Evolutionary conservation across 768 basidiomycete genomes (phyloP).

Genomic region (Boletus vermiculosoides): DNA sequence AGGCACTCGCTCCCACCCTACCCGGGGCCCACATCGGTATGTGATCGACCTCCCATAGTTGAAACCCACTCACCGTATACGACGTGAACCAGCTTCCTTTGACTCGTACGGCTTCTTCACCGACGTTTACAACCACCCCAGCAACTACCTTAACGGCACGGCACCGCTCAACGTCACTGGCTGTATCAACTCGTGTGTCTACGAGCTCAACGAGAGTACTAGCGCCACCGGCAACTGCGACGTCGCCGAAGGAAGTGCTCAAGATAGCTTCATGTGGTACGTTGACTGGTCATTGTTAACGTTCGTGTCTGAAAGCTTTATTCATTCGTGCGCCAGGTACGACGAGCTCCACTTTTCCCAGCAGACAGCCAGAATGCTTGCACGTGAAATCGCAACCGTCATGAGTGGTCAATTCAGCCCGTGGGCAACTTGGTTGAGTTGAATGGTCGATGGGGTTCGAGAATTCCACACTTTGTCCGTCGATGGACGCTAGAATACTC

Average conservation of each 20-base stretch:
- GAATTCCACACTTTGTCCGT: background rate
- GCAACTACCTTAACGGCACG: slow-evolving; percentile 59
- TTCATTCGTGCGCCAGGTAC: slow-evolving; percentile 7
- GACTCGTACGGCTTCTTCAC: slow-evolving; percentile 60
- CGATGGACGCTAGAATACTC: background rate
- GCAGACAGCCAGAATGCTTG: slow-evolving; percentile 54
- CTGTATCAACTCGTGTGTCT: slow-evolving; percentile 48
- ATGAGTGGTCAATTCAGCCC: slow-evolving; percentile 42
- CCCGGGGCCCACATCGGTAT: slow-evolving; percentile 57
- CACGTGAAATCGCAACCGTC: slow-evolving; percentile 47
- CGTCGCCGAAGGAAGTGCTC: slow-evolving; percentile 35
- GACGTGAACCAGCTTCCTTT: slow-evolving; percentile 45
- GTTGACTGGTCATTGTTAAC: slow-evolving; percentile 11
- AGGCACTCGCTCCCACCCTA: slow-evolving; percentile 46
- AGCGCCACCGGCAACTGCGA: slow-evolving; percentile 33
- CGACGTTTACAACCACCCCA: slow-evolving; percentile 54
- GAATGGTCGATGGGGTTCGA: background rate
- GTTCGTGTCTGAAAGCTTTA: background rate
- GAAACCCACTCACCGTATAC: background rate
- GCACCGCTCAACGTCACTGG: slow-evolving; percentile 60
- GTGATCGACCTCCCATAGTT: background rate
- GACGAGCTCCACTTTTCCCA: slow-evolving; percentile 64
- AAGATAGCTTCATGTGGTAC: slow-evolving; percentile 62
- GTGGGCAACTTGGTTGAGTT: slow-evolving; percentile 55
- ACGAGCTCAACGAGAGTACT: slow-evolving; percentile 25